These are phyloP conservation scores for Grosmannia penicillata DNA, from an alignment of 2,329 filamentous ascomycete species.

Conservation along the genomic window DNA sequence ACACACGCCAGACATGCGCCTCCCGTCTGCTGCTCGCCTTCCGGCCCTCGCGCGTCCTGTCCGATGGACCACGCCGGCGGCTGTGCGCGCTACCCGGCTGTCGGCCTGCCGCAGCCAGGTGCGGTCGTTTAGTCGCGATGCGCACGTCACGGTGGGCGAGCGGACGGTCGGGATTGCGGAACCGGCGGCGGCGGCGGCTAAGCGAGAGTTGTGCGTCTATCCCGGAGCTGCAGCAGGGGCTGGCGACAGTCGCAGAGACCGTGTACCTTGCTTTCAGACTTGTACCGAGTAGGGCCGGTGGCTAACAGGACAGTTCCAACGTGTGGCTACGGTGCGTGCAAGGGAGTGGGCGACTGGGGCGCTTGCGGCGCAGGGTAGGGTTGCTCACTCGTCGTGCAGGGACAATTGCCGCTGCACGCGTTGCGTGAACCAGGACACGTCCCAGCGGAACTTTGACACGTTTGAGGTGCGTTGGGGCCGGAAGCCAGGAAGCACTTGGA, in stretches of 20 bases:
- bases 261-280: too few species aligned
- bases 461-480: slow-evolving; percentile 36
- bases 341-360: too few species aligned
- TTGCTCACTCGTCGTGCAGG: slow-evolving; percentile 20
- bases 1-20: too few species aligned
- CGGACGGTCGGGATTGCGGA: slow-evolving; percentile 9
- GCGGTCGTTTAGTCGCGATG: slow-evolving; percentile 2
- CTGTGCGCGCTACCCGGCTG: too few species aligned
- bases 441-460: slow-evolving; percentile 53
- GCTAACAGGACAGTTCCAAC: too few species aligned
- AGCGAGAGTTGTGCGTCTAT: too few species aligned
- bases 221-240: too few species aligned
- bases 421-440: slow-evolving; percentile 57
- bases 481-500: too few species aligned
- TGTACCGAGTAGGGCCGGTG: too few species aligned
- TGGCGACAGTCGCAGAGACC: too few species aligned
- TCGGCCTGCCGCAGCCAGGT: too few species aligned
- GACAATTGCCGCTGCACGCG: slow-evolving; percentile 57
- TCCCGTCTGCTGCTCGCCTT: background rate
- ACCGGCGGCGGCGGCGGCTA: slow-evolving; percentile 11
- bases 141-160: slow-evolving; percentile 3
- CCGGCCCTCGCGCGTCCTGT: background rate
- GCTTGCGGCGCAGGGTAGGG: too few species aligned
- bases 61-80: background rate
- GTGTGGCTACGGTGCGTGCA: slow-evolving; percentile 11